Base-by-base conservation (phyloP, 1,139 yeast genomes). In the Sugiyamaella pinicola region DNA sequence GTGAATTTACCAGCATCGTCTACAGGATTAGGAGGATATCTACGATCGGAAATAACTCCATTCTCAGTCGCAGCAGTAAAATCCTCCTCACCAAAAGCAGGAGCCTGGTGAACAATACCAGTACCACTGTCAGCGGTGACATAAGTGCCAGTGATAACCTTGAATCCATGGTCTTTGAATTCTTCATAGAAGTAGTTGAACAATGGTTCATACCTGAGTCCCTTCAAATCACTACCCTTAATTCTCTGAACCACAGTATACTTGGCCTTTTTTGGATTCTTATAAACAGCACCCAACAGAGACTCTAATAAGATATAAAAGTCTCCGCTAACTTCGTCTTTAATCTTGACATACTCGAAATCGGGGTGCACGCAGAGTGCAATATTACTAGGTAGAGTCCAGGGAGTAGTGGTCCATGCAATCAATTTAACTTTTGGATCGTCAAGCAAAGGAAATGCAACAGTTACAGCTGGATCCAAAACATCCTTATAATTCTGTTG, bases 81-180 rank as follows among this genome's bases (percentile, higher is more conserved):
- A 91, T 95, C 99, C 73, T 84, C 96, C 75, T 93, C 99, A 85
- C 99, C 99, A 75, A 90, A 95, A 49, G 99, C 95, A 61, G 99
- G 99, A 46, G 99, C 84, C 72, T 91, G 96, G 72, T 93, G 99
- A 58, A 93, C 99, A 69, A 93, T 83, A 84, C 99, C 99, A 54
- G 99, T 88, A 89, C 99, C 99, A 51, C 96, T 86, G 61, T 93
- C 99, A 59, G 79, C 83, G 53, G 96, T 83, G 66, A 93, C 99
- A 68, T 87, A 93, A 61, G 81, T 86, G 55, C 85, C 97, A 53
- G 78, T 74, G 64, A 88, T 82, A 63, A 93, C 96, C 66, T 79
- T 81, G 79, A 87, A 93, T 12, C 86, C 99, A 44, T 59, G 44
- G 48, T 83, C 91, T 69, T 83, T 79, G 74, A 84, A 91, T 55